These are phyloP conservation scores for Suillus placidus DNA, from an alignment of 768 basidiomycete genomes.

Conservation along the genomic window DNA sequence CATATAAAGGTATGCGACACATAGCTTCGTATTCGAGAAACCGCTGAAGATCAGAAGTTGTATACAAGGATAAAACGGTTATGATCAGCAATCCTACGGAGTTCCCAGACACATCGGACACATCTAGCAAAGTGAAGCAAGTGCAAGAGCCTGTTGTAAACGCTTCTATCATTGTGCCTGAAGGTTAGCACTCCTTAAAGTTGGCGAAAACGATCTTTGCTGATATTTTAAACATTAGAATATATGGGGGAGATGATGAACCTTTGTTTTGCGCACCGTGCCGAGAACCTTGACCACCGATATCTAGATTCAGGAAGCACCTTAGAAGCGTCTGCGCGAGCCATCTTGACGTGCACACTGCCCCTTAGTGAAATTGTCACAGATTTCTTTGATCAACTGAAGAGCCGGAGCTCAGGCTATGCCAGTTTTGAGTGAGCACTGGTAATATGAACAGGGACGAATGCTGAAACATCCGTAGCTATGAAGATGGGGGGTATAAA, in stretches of 20 bases:
- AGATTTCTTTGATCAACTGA: slow-evolving; percentile 93
- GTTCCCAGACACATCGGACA: slow-evolving; percentile 83
- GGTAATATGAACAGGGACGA: neutral
- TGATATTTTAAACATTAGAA: slow-evolving; percentile 45
- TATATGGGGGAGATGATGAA: slow-evolving; percentile 98
- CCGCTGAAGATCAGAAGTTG: slow-evolving; percentile 48
- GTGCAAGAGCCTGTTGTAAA: slow-evolving; percentile 93
- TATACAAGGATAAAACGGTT: slow-evolving; percentile 65
- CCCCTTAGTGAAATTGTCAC: slow-evolving; percentile 93
- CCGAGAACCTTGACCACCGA: slow-evolving; percentile 78
- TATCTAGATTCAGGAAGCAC: slow-evolving; percentile 68
- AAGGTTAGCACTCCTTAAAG: slow-evolving; percentile 54
- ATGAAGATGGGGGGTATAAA: slow-evolving; percentile 92
- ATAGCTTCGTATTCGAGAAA: neutral
- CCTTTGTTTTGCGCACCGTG: slow-evolving; percentile 85
- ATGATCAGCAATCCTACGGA: slow-evolving; percentile 92
- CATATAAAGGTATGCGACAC: slow-evolving; percentile 68
- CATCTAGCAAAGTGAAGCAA: slow-evolving; percentile 60
- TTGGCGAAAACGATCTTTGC: neutral
- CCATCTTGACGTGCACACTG: slow-evolving; percentile 81
- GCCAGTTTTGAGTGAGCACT: slow-evolving; percentile 84
- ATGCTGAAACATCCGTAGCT: slow-evolving; percentile 50
- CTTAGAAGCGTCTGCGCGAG: slow-evolving; percentile 47
- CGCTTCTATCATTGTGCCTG: slow-evolving; percentile 92
- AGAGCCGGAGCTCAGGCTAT: slow-evolving; percentile 89